Conservation (phyloP, 352 stramenopile species). For the Pythium insidiosum region DNA sequence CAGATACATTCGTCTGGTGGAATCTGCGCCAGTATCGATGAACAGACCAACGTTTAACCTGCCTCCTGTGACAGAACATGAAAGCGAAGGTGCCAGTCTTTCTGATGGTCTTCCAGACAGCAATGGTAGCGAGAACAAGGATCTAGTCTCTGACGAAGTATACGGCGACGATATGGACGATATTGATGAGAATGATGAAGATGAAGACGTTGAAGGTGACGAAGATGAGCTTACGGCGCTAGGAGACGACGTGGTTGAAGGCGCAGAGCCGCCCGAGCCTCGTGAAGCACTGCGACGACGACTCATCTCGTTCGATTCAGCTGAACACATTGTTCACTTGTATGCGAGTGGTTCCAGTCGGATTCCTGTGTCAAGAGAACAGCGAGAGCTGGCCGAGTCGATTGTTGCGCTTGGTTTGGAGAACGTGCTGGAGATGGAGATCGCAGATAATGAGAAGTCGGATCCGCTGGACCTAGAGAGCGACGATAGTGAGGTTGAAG, state of each 20-base stretch:
- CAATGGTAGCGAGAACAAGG: too few species aligned
- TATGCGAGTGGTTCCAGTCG: slow-evolving; percentile 16
- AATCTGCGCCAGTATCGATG: too few species aligned
- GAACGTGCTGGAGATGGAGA: slow-evolving; percentile 19
- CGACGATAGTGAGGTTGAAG: too few species aligned
- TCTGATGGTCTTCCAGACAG: too few species aligned
- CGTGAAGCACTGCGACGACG: slow-evolving; percentile 50
- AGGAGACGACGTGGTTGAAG: slow-evolving; percentile 8
- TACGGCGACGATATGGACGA: neutral
- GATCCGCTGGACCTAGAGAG: too few species aligned
- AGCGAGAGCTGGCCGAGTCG: slow-evolving; percentile 63
- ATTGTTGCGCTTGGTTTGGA: slow-evolving; percentile 60
- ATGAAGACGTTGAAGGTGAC: slow-evolving; percentile 10
- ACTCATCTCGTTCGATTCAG: slow-evolving; percentile 74
- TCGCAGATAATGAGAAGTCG: slow-evolving; percentile 4
- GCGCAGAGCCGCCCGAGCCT: slow-evolving; percentile 20
- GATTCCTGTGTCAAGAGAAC: slow-evolving; percentile 32
- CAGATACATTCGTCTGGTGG: too few species aligned
- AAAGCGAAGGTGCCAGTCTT: too few species aligned
- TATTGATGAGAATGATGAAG: slow-evolving; percentile 23
- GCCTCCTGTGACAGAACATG: too few species aligned
- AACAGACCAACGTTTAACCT: too few species aligned
- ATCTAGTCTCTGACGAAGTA: too few species aligned
- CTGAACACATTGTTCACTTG: slow-evolving; percentile 66
- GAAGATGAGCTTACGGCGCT: slow-evolving; percentile 14